phyloP scores from a whole-genome alignment of 495 filamentous ascomycete genomes.

The Neurospora sp. region DNA sequence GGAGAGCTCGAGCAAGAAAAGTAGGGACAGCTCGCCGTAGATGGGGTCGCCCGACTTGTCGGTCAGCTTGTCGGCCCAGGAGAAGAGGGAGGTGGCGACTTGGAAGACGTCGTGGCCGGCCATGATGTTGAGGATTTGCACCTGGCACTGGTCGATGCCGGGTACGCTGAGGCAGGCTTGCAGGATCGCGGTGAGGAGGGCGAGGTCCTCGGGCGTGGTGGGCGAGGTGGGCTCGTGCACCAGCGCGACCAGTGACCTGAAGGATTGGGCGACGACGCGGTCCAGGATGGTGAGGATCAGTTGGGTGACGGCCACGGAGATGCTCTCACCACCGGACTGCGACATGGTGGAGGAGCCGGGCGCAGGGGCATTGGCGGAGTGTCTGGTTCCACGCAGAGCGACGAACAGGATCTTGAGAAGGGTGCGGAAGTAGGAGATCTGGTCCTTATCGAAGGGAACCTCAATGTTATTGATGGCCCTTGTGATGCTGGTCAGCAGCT shows the following conservation, averaged over 20 bases:
- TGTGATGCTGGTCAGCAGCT: conserved; percentile 57
- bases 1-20: conserved; percentile 82
- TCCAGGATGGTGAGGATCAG: conserved; percentile 64
- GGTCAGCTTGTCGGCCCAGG: conserved; percentile 78
- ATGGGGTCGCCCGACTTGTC: conserved; percentile 68
- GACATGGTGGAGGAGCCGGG: conserved; percentile 9
- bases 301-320: conserved; percentile 32
- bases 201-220: conserved; percentile 61
- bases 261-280: conserved; percentile 67
- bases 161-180: conserved; percentile 71
- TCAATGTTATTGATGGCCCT: conserved; percentile 53
- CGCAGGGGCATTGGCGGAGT: conserved; percentile 14
- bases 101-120: conserved; percentile 60
- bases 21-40: conserved; percentile 80
- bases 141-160: conserved; percentile 47
- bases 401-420: conserved; percentile 82
- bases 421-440: conserved; percentile 67
- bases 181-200: conserved; percentile 79
- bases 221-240: conserved; percentile 50
- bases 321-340: conserved; percentile 2
- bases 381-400: conserved; percentile 49
- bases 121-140: conserved; percentile 57
- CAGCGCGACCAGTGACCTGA: conserved; percentile 63
- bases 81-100: conserved; percentile 78
- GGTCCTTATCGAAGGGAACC: conserved; percentile 50